Percentiles rank a stretch among this genome's conserved stretches.
Evolutionary conservation across 1,284 basidiomycete species (phyloP).

Genomic region (Cryptococcus amylolentus): DNA sequence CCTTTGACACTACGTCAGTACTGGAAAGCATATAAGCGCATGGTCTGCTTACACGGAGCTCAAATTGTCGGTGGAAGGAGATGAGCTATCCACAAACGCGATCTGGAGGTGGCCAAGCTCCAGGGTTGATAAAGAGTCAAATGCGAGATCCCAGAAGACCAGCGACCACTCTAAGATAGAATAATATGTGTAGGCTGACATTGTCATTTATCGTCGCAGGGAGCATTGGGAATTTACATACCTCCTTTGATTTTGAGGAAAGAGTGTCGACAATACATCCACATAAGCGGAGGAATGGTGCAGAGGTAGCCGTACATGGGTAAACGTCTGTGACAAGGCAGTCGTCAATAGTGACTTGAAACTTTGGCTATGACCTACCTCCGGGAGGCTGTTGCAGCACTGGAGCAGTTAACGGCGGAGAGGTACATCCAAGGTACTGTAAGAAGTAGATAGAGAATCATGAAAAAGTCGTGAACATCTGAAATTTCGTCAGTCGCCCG

Average conservation of each 20-base stretch:
- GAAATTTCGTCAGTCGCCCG: background rate
- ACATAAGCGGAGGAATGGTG: conserved; percentile 68
- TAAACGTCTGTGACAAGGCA: background rate
- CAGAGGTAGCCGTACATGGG: conserved; percentile 58
- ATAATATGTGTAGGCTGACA: conserved; percentile 74
- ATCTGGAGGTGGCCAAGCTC: conserved; percentile 56
- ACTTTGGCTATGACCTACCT: conserved; percentile 6
- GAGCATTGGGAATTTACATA: conserved; percentile 39
- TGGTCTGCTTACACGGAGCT: background rate
- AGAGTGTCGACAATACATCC: conserved; percentile 81
- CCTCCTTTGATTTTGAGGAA: conserved; percentile 73
- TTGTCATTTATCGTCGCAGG: conserved; percentile 4
- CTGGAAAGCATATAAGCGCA: background rate
- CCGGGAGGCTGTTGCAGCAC: too few relatives aligned
- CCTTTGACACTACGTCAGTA: background rate
- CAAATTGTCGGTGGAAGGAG: background rate
- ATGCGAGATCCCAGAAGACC: conserved; percentile 72
- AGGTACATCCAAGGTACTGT: conserved; percentile 86
- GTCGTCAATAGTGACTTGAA: conserved; percentile 45
- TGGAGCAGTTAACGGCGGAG: conserved; percentile 54
- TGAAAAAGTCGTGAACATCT: conserved; percentile 80
- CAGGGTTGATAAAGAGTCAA: conserved; percentile 64
- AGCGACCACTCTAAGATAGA: conserved; percentile 84
- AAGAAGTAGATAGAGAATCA: conserved; percentile 77
- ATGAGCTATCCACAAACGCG: conserved; percentile 20